Base-by-base conservation (phyloP, 2,329 filamentous ascomycete genomes). In the Paraconiothyrium brasiliense region DNA sequence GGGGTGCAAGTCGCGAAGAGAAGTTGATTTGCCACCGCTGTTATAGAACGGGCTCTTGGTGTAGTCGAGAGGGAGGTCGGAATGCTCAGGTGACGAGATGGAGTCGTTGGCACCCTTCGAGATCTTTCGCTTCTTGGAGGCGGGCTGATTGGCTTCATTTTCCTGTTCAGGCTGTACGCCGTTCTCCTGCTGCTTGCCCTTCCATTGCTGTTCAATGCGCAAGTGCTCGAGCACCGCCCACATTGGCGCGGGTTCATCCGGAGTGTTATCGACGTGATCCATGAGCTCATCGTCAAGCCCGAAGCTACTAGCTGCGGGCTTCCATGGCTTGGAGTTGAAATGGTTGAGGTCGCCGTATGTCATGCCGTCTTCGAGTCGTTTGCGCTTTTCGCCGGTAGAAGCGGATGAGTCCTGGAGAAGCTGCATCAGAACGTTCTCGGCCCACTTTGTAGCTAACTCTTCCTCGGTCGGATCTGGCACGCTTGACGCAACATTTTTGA, bases 291-390 rank as follows among this genome's bases (percentile, higher is more conserved):
- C 65, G 27, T 69, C 74, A 4, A 73, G 67, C 24, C 75, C 71
- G 49, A 71, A 77, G 20, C 52, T 51, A 34, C 72, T 54, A 54
- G 50, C 22, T 41, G 24, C 74, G 8, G 67, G 57, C 54, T 75
- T 63, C 76, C 76, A 78, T 27, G 76, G 76, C 49, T 71, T 70
- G 51, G 69, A 64, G 1, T 74, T 74, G n/a, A 76, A 65, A 54
- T 68, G 61, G 20, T 67, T 63, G 13, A 78, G 66, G 7, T 77
- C 70, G 16, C 69, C 63, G 44, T 72, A 60, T 16, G 67, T 63
- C 20, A 76, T 62, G 2, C 69, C 68, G 8, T 58, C 54, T 48
- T 75, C 68, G 2, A 77, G 67, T 9, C 70, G 71, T 54, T 67
- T 69, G 64, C 75, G 75, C 61, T 76, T 77, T 9, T 71, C 66